Conservation (phyloP, 2,329 filamentous ascomycete species). For the Exophiala bonariae region DNA sequence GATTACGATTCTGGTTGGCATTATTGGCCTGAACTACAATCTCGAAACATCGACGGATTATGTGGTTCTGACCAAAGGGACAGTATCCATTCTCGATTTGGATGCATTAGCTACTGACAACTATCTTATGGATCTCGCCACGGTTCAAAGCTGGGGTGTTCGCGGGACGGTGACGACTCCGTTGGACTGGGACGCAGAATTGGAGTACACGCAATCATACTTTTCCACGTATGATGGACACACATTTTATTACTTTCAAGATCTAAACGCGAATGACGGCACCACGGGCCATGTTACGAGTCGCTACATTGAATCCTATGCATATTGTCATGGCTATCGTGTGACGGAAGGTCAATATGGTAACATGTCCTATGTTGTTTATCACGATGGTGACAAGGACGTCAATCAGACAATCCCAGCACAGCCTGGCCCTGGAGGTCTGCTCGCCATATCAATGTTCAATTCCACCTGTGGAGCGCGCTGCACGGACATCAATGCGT, state of each 20-base stretch:
- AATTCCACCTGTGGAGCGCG: conserved; percentile 24
- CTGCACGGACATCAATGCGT: conserved; percentile 19
- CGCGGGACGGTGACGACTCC: conserved; percentile 15
- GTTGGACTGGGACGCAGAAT: conserved; percentile 3
- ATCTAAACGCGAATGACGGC: conserved; percentile 17
- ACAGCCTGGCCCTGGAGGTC: conserved; percentile 15
- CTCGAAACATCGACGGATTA: conserved; percentile 14
- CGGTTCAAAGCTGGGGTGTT: conserved; percentile 20
- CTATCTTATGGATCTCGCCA: conserved; percentile 14
- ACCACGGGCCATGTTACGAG: conserved; percentile 2
- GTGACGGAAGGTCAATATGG: conserved; percentile 20
- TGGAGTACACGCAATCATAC: conserved; percentile 22
- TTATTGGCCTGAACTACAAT: conserved; percentile 27
- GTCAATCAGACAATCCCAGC: conserved; percentile 19
- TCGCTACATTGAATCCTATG: conserved; percentile 16
- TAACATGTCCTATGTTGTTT: conserved; percentile 21
- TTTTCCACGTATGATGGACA: conserved; percentile 9
- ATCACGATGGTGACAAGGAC: conserved; percentile 18
- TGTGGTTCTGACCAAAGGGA: conserved; percentile 12
- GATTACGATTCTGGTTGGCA: conserved; percentile 22
- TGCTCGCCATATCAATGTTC: conserved; percentile 14
- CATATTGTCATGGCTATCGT: conserved; percentile 16
- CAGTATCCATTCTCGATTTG: conserved; percentile 18
- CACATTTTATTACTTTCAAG: conserved; percentile 22
- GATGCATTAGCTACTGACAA: conserved; percentile 11